Percentiles rank a stretch among this genome's conserved stretches.
phyloP scores from a whole-genome alignment of 257 asterid genomes.

The Solanum chilense region DNA sequence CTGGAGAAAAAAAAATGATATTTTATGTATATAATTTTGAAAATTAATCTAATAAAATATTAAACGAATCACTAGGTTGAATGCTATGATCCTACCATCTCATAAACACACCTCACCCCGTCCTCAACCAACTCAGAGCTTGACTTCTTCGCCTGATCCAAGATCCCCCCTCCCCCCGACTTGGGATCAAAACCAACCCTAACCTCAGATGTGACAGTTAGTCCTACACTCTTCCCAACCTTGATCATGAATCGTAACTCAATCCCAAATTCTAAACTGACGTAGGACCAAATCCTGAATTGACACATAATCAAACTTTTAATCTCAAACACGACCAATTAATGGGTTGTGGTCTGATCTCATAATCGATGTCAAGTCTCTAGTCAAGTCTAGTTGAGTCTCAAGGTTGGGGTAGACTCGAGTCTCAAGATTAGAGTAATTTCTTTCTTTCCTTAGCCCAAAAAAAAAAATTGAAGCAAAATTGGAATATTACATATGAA shows the following conservation, averaged over 20 bases:
- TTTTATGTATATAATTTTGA: no score
- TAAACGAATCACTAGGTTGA: no score
- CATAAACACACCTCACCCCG: not conserved
- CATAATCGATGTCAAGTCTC: not conserved
- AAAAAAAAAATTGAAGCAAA: not conserved
- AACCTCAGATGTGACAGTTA: not conserved
- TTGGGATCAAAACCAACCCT: not conserved
- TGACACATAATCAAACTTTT: not conserved
- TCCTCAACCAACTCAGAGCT: not conserved
- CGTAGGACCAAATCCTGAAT: rapidly evolving
- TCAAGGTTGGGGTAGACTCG: not conserved
- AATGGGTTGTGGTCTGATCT: not conserved
- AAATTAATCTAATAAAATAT: no score
- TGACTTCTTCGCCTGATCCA: not conserved
- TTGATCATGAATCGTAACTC: not conserved
- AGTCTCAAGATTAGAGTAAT: not conserved
- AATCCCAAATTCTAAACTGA: no score
- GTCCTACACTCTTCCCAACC: not conserved
- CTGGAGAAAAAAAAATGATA: rapidly evolving
- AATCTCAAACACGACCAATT: not conserved
- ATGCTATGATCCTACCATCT: no score
- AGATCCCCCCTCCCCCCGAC: not conserved
- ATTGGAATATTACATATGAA: not conserved
- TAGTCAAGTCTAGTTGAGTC: not conserved
- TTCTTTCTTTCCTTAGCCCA: not conserved